Percentiles rank a stretch among this genome's conserved stretches.
Evolutionary conservation across 2,329 filamentous ascomycete species (phyloP).

Genomic region (Alternaria sp.): DNA sequence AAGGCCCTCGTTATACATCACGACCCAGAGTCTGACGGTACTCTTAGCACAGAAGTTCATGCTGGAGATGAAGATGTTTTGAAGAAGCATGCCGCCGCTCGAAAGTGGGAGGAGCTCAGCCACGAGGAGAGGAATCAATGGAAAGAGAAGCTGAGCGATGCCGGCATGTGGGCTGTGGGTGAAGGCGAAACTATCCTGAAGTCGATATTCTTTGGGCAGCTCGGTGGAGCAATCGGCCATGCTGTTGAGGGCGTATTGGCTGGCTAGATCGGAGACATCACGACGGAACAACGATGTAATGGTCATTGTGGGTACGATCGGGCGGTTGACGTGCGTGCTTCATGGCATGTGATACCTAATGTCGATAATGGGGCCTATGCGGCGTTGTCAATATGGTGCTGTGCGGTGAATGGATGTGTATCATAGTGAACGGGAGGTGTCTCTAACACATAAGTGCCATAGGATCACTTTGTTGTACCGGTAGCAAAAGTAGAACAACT

Average conservation of each 20-base stretch:
- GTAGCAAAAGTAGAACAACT: not conserved
- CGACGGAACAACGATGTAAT: not conserved
- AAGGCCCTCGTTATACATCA: constrained; percentile 56
- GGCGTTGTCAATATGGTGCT: not conserved
- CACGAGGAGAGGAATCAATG: constrained; percentile 71
- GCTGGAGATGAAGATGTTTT: constrained; percentile 42
- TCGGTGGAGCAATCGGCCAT: constrained; percentile 66
- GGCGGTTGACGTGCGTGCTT: not conserved
- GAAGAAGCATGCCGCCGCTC: constrained; percentile 59
- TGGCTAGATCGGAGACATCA: constrained; percentile 1
- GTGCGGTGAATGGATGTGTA: constrained; percentile 23
- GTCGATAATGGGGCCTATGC: not conserved
- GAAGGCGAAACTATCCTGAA: constrained; percentile 81
- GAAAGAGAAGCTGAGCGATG: constrained; percentile 73
- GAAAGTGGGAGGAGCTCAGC: constrained; percentile 75
- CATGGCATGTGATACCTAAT: constrained; percentile 8
- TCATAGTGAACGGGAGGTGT: constrained; percentile 10
- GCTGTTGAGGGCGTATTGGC: constrained; percentile 46
- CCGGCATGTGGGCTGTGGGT: constrained; percentile 80
- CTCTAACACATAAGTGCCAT: constrained; percentile 5
- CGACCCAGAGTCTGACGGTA: constrained; percentile 47
- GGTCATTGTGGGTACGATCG: not conserved
- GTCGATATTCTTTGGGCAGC: constrained; percentile 79
- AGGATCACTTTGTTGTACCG: not conserved
- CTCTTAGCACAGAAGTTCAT: constrained; percentile 55